Evolutionary conservation across 352 stramenopile genomes (phyloP).

Genomic region (Globisporangium paddicum): DNA sequence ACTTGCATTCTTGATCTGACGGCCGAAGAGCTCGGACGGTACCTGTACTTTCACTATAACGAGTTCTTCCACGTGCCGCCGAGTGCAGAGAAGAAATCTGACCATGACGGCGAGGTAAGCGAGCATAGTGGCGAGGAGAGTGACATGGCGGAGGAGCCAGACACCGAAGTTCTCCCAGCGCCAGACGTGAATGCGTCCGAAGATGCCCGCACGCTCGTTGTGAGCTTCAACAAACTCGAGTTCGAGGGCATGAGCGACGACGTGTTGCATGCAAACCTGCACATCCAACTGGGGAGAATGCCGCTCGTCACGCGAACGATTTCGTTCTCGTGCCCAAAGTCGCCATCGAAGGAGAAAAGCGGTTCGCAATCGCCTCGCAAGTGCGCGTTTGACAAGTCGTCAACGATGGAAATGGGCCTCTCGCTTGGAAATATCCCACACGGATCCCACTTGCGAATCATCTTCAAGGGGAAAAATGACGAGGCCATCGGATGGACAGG

Average conservation of each 20-base stretch:
- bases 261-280: slow-evolving; percentile 15
- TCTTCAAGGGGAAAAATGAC: slow-evolving; percentile 40
- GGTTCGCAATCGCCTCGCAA: slow-evolving; percentile 4
- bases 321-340: slow-evolving; percentile 6
- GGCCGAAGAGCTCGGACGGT: slow-evolving; percentile 56
- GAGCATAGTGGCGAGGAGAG: not conserved
- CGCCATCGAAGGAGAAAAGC: slow-evolving; percentile 20
- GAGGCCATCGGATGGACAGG: slow-evolving; percentile 53
- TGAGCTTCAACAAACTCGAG: slow-evolving; percentile 12
- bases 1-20: slow-evolving; percentile 61
- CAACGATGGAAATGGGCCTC: slow-evolving; percentile 19
- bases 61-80: slow-evolving; percentile 48
- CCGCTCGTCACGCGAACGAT: slow-evolving; percentile 16
- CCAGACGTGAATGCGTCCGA: slow-evolving; percentile 12
- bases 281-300: slow-evolving; percentile 27
- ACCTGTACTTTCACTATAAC: slow-evolving; percentile 74
- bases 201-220: slow-evolving; percentile 15
- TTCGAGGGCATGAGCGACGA: slow-evolving; percentile 3
- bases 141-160: not conserved
- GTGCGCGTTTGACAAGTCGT: slow-evolving; percentile 3
- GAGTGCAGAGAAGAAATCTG: not conserved
- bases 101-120: not conserved
- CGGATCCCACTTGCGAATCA: slow-evolving; percentile 63
- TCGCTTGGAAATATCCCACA: slow-evolving; percentile 66
- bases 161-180: slow-evolving; percentile 15